Percentiles rank a stretch among this genome's conserved stretches.
phyloP scores from a whole-genome alignment of 345 rosid species.

The Nephelium lappaceum region DNA sequence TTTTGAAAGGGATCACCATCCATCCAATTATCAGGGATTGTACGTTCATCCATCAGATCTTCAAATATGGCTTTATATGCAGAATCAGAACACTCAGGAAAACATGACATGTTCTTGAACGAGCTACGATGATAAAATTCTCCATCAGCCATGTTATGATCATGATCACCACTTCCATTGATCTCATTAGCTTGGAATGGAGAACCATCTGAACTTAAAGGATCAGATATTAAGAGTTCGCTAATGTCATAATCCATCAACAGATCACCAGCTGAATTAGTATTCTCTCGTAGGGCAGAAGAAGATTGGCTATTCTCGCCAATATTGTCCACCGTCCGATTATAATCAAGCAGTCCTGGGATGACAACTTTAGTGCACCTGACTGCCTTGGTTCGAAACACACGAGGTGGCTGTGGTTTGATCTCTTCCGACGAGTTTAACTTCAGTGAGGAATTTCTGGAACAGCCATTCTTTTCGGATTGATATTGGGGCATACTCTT shows the following conservation, averaged over 20 bases:
- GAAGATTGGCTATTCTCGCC: constrained; percentile 4
- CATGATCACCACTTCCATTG: constrained; percentile 2
- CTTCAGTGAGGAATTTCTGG: background rate
- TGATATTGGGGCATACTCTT: background rate
- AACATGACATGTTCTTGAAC: background rate
- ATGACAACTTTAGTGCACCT: constrained; percentile 24
- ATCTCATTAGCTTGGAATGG: background rate
- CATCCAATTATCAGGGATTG: background rate
- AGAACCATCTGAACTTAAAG: background rate
- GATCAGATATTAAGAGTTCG: constrained; percentile 5
- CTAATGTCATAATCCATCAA: constrained; percentile 17
- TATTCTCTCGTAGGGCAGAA: background rate
- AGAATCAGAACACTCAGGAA: background rate
- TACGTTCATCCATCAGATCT: background rate
- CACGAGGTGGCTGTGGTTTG: background rate
- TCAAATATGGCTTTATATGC: background rate
- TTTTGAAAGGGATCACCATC: constrained; percentile 6
- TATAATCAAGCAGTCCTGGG: background rate
- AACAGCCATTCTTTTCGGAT: background rate
- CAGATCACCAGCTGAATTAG: constrained; percentile 5
- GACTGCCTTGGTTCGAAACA: constrained; percentile 26
- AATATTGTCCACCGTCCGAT: background rate
- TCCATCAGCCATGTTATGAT: background rate
- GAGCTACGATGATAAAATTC: background rate
- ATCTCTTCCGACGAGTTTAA: background rate